Base-by-base conservation (phyloP, 768 basidiomycete species). In the Pleurotus sapidus region DNA sequence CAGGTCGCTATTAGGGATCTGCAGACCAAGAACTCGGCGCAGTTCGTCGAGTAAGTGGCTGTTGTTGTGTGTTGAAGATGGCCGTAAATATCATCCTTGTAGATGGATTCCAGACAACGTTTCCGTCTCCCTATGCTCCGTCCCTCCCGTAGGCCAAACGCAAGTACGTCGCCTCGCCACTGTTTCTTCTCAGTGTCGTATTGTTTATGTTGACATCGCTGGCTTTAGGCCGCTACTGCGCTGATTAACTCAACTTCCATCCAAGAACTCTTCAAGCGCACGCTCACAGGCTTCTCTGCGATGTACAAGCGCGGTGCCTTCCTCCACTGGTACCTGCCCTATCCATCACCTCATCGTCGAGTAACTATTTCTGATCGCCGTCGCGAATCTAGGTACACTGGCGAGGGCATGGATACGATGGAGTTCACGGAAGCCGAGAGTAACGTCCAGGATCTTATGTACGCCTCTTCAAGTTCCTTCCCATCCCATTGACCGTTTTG, bases 31-130 rank as follows among this genome's bases (percentile, higher is more conserved):
- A 86, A 90, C 61, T 88, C 89, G 4, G 69, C 74, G 50, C 79
- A 83, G 40, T 94, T 94, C 61, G 91, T 93, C 15, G 91, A 94
- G 89, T 93, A 69, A 58, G 85, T 73, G 7, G 39, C 47, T 23
- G 34, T 23, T 25, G 9, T 4, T 4, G 24, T 49, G 20, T 20
- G 20, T 20, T 25, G 47, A 37, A 42, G 17, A 38, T 47, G 23
- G 46, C 34, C 15, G 47, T 55, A 62, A 27, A 64, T 42, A 47
- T 20, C 20, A 18, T 53, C 37, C 46, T 43, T 3, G 51, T 56
- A 91, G 88, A 63, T 93, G 92, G 93, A 93, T 94, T 62, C 92
- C 92, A 5, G 93, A 93, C 70, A 93, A 94, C 60, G 87, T 94
- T 7, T 93, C 91, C 0, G 85, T 92, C 15, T 89, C 91, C 0